phyloP scores from a whole-genome alignment of 1,284 basidiomycete genomes.

The Moesziomyces antarcticus region DNA sequence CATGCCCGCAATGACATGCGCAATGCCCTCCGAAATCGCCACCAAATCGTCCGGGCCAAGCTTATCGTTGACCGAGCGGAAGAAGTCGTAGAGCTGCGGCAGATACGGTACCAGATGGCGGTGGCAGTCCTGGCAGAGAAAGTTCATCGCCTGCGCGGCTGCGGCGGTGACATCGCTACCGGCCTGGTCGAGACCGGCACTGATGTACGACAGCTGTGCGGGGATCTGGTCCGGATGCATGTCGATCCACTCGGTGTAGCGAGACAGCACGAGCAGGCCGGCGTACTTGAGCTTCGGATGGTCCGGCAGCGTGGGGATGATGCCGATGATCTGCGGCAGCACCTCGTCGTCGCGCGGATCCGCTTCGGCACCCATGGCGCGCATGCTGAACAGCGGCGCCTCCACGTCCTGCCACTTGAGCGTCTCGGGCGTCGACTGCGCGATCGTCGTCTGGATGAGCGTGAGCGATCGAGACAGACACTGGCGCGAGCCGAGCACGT shows the following conservation, averaged over 20 bases:
- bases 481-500: slow-evolving; percentile 86
- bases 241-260: slow-evolving; percentile 97
- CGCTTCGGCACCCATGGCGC: slow-evolving; percentile 96
- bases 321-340: slow-evolving; percentile 93
- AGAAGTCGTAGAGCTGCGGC: slow-evolving; percentile 89
- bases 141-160: slow-evolving; percentile 94
- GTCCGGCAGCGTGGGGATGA: slow-evolving; percentile 87
- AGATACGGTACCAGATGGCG: slow-evolving; percentile 91
- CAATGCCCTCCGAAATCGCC: slow-evolving; percentile 94
- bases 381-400: slow-evolving; percentile 95
- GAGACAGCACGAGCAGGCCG: slow-evolving; percentile 90
- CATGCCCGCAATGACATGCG: slow-evolving; percentile 93
- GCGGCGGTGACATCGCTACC: slow-evolving; percentile 80
- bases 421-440: slow-evolving; percentile 68
- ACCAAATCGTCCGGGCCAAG: slow-evolving; percentile 87
- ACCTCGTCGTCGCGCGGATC: slow-evolving; percentile 84
- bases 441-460: slow-evolving; percentile 79
- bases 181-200: slow-evolving; percentile 81
- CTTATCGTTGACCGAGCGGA: slow-evolving; percentile 79
- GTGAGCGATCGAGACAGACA: slow-evolving; percentile 86
- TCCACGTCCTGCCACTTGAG: slow-evolving; percentile 92
- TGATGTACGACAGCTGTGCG: slow-evolving; percentile 88
- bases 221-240: slow-evolving; percentile 87
- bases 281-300: slow-evolving; percentile 96
- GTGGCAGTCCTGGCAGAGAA: slow-evolving; percentile 92